These are phyloP conservation scores for Paratinospora sagittata DNA, from an alignment of 164 flowering plant species.

Conservation along the genomic window DNA sequence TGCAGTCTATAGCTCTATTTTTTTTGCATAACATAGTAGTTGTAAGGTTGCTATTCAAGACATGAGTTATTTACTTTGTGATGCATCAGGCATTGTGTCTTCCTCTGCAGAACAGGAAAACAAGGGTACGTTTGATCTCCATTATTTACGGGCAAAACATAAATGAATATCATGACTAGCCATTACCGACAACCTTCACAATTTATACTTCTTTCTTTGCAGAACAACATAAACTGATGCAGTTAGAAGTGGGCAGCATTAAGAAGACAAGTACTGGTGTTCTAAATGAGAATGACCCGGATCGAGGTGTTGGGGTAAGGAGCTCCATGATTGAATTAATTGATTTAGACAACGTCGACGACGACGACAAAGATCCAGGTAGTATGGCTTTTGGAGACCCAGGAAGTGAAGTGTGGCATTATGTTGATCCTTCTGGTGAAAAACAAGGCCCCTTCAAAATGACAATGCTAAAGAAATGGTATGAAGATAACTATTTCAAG, in stretches of 20 bases:
- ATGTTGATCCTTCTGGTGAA: slow-evolving; percentile 24
- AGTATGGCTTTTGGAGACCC: slow-evolving; percentile 1
- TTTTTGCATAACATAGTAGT: too few species aligned
- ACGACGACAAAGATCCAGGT: slow-evolving; percentile 2
- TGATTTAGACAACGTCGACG: slow-evolving; percentile 27
- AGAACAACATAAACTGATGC: not conserved
- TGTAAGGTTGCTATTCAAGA: not conserved
- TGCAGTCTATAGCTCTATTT: not conserved
- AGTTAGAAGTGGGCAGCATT: not conserved
- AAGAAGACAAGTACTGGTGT: too few species aligned
- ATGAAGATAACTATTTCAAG: slow-evolving; percentile 12
- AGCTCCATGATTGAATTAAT: slow-evolving; percentile 17
- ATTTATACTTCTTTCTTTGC: not conserved
- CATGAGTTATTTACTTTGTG: not conserved
- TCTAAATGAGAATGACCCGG: not conserved
- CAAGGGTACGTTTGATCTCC: not conserved
- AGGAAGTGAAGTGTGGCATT: slow-evolving; percentile 24
- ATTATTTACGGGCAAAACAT: not conserved
- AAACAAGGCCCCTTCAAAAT: slow-evolving; percentile 29
- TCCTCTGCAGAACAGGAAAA: not conserved
- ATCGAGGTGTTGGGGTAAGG: not conserved
- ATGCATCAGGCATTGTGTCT: not conserved
- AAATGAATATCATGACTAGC: not conserved
- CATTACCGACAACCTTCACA: not conserved
- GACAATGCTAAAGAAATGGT: slow-evolving; percentile 25